Base-by-base conservation (phyloP, 805 yeast genomes). In the Yarrowia keelungensis region DNA sequence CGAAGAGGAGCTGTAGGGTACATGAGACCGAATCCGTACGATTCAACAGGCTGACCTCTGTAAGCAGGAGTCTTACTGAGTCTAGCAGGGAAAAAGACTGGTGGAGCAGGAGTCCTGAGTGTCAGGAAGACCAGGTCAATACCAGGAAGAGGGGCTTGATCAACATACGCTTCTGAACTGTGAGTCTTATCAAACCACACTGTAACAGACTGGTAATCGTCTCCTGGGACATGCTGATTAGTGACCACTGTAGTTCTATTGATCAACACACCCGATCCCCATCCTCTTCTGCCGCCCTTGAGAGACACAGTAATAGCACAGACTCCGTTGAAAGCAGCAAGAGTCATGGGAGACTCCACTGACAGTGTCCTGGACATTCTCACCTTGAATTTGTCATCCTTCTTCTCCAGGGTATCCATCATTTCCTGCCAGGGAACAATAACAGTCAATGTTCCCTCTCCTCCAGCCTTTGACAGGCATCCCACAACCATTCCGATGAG, bases 201-300 rank as follows among this genome's bases (percentile, higher is more conserved):
- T 2, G 46, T 39, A 11, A 62, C 46, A 9, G 67, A 69, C 36
- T 61, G 53, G 22, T 71, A 62, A 26, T 68, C 49, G 41, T 59
- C 66, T 32, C 72, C 74, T 5, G 76, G 71, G 5, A 78, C 80
- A 65, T 78, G 81, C 56, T 69, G 70, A 68, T 78, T 78, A 2
- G 81, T 77, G n/a, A 73, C 75, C 15, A 78, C 72, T 0, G 75
- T 69, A 8, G 71, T 70, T 2, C 71, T 70, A 14, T 69, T 72
- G 1, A 78, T 68, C 16, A 78, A 69, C 2, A 79, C 76, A 9
- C 80, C 81, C 0, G 81, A 78, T 0, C 81, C 81, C 81, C 81
- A 78, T 8, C 74, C 70, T 3, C 71, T 69, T 14, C 74, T 61
- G n/a, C 71, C 70, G 1, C 77, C 77, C 1, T 59, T 7, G 4